Conservation (phyloP, 169 alveolate genomes). For the Plasmodium fragile region DNA sequence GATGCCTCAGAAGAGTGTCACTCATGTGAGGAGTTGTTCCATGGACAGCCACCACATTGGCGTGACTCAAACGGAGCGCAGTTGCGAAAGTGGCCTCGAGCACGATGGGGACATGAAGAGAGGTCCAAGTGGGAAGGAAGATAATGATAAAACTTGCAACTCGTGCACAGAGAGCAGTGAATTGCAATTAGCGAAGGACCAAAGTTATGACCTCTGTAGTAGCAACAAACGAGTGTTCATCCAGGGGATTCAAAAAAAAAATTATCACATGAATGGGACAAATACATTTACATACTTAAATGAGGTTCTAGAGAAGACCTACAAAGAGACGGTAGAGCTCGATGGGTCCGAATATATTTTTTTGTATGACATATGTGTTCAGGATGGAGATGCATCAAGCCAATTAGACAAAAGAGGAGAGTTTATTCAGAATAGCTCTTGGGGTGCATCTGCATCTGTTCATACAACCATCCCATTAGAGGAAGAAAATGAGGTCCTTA, state of each 20-base stretch:
- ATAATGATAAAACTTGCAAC: neutral
- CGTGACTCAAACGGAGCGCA: neutral
- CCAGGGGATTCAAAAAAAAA: neutral
- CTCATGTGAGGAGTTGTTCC: neutral
- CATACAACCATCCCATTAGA: neutral
- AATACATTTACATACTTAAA: constrained; percentile 25
- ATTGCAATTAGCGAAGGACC: neutral
- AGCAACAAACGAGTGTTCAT: constrained; percentile 33
- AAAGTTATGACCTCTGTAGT: neutral
- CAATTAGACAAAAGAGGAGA: neutral
- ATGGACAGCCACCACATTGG: neutral
- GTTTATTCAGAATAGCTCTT: neutral
- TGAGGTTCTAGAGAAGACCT: constrained; percentile 27
- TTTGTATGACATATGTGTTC: constrained; percentile 39
- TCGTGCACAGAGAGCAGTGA: neutral
- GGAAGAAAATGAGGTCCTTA: neutral
- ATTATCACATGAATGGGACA: neutral
- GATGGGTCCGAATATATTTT: constrained; percentile 60
- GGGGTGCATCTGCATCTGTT: too few species aligned
- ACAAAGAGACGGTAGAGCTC: constrained; percentile 15
- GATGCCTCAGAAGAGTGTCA: neutral
- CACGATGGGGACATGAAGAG: neutral
- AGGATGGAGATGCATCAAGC: neutral
- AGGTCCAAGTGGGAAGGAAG: neutral
- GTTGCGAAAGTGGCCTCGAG: neutral